Conservation (phyloP, 169 alveolate species). For the Plasmodium chabaudi region DNA sequence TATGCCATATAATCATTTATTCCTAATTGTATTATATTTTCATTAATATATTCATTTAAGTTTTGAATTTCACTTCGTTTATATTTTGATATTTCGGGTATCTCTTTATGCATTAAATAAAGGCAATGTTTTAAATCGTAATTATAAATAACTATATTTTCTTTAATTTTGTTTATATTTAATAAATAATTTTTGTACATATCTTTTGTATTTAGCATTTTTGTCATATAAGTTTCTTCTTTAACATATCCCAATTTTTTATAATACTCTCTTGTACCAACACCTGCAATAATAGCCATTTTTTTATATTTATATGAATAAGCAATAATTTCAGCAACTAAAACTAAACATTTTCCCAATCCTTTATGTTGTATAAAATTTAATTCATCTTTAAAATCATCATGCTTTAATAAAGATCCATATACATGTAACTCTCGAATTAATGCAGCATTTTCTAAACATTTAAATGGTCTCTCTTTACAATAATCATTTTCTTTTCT, state of each 20-base stretch:
- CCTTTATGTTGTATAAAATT: conserved; percentile 80
- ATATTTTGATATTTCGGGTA: conserved; percentile 27
- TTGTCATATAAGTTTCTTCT: conserved; percentile 97
- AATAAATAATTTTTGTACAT: conserved; percentile 60
- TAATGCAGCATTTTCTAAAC: conserved; percentile 89
- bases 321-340: conserved; percentile 86
- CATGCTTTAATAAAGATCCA: conserved; percentile 82
- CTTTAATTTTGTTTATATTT: conserved; percentile 27
- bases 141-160: conserved; percentile 24
- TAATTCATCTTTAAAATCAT: conserved; percentile 50
- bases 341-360: conserved; percentile 79
- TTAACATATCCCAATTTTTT: conserved; percentile 95
- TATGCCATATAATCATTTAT: conserved; percentile 3
- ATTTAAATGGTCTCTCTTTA: conserved; percentile 76
- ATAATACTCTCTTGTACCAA: conserved; percentile 99
- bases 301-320: conserved; percentile 83
- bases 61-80: conserved; percentile 65
- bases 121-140: conserved; percentile 62
- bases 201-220: conserved; percentile 79
- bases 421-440: conserved; percentile 95
- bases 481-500: conserved; percentile 76
- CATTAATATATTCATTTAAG: conserved; percentile 45
- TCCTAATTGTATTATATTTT: conserved; percentile 16
- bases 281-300: conserved; percentile 98
- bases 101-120: conserved; percentile 58